Evolutionary conservation across 2,329 filamentous ascomycete species (phyloP).

Genomic region (Verticillium longisporum): DNA sequence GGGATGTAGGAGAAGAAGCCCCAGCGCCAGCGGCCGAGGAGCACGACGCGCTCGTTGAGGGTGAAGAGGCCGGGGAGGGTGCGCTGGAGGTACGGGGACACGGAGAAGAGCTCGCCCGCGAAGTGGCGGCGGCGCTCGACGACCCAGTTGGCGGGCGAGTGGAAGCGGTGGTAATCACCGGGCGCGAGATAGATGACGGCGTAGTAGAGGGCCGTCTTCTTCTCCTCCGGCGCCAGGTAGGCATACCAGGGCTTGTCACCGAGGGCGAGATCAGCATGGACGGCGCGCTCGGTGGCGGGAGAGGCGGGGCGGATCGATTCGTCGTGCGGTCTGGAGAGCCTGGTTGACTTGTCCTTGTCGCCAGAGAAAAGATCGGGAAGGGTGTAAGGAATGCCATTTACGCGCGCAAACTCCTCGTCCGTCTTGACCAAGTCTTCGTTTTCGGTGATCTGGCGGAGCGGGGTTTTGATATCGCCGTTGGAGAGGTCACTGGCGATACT

Average conservation of each 20-base stretch:
- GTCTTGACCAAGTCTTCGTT: conserved; percentile 64
- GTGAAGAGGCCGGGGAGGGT: conserved; percentile 93
- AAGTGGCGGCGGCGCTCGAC: conserved; percentile 94
- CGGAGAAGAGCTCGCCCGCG: conserved; percentile 89
- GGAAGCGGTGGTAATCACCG: conserved; percentile 97
- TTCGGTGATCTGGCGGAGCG: conserved; percentile 26
- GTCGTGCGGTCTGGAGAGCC: conserved; percentile 35
- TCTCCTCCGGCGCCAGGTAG: conserved; percentile 49
- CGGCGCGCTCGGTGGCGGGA: conserved; percentile 68
- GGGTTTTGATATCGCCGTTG: not conserved
- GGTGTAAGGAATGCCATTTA: conserved; percentile 95
- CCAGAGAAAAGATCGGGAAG: conserved; percentile 83
- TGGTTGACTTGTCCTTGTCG: conserved; percentile 18
- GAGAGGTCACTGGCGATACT: conserved; percentile 32
- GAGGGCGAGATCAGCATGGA: conserved; percentile 74
- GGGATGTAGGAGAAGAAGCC: conserved; percentile 96
- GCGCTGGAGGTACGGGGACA: conserved; percentile 89
- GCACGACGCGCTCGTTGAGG: conserved; percentile 89
- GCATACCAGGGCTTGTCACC: conserved; percentile 66
- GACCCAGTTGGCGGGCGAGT: conserved; percentile 92
- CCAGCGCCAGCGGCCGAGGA: conserved; percentile 91
- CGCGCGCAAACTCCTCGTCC: conserved; percentile 85
- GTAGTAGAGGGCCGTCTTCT: conserved; percentile 77
- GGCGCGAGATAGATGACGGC: conserved; percentile 93
- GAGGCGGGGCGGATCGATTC: conserved; percentile 60